Conservation (phyloP, 805 yeast species). For the Saturnispora kantuleensis region DNA sequence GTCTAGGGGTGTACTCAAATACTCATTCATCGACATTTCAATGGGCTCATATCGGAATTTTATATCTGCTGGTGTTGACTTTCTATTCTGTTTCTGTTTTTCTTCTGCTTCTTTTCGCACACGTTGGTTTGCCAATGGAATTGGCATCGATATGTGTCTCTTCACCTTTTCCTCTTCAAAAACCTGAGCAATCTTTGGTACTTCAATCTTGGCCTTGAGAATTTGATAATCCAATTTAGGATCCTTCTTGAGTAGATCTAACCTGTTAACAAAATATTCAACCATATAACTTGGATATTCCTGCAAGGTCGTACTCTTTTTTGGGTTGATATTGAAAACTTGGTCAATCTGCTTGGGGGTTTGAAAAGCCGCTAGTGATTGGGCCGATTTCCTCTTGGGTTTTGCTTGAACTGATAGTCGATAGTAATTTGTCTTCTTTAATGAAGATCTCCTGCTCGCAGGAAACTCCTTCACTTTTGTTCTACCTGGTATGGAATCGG, state of each 20-base stretch:
- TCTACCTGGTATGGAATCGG: not conserved
- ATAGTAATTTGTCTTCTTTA: slow-evolving; percentile 6
- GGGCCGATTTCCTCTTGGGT: slow-evolving; percentile 1
- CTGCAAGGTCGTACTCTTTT: slow-evolving; percentile 1
- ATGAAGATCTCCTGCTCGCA: slow-evolving; percentile 9
- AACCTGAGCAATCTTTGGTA: not conserved
- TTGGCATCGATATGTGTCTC: slow-evolving; percentile 9
- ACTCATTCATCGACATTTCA: slow-evolving; percentile 10
- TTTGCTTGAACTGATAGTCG: slow-evolving; percentile 4
- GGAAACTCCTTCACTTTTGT: slow-evolving; percentile 4
- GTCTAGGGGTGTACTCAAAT: slow-evolving; percentile 11
- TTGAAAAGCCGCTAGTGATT: slow-evolving; percentile 1
- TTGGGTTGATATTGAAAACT: slow-evolving; percentile 5
- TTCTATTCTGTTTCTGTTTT: slow-evolving; percentile 5
- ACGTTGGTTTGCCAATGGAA: not conserved
- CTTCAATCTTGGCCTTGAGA: slow-evolving; percentile 9
- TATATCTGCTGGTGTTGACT: slow-evolving; percentile 10
- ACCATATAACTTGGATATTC: slow-evolving; percentile 13
- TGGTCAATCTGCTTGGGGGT: slow-evolving; percentile 9
- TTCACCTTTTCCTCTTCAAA: not conserved
- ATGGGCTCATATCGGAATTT: slow-evolving; percentile 10
- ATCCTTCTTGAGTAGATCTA: slow-evolving; percentile 10
- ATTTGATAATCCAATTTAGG: slow-evolving; percentile 10
- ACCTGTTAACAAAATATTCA: slow-evolving; percentile 11
- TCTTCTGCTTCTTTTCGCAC: not conserved